Base-by-base conservation (phyloP, 768 basidiomycete genomes). In the Hypholoma sublateritium region DNA sequence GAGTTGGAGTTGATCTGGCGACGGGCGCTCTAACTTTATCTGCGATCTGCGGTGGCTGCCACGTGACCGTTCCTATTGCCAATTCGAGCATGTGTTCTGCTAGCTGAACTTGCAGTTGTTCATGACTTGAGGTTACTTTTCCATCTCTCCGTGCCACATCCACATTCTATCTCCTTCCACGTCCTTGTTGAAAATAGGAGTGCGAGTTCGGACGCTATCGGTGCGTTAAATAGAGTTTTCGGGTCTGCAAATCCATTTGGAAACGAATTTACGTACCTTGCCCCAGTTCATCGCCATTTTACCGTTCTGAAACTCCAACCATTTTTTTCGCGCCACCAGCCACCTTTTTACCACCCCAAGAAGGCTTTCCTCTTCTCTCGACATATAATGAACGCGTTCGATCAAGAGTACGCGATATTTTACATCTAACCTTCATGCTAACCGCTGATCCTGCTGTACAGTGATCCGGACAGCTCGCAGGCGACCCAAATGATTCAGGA, bases 401-500 rank as follows among this genome's bases (percentile, higher is more conserved):
- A 71, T 56, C 64, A 61, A 51, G 79, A 74, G 79, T 77, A 65
- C 60, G 74, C 69, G 60, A 48, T 60, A 21, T 67, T 48, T 34
- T 24, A 17, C 8, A 9, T 13, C 19, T 19, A 19, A 19, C 13
- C 28, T 19, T 14, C 43, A 19, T 34, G 44, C 28, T 28, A 6
- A 42, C 28, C 28, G 42, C 42, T 53, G n/a, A 49, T 34, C 35
- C 17, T 60, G 34, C 17, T 25, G 53, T 55, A 47, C 53, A 85
- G 81, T 65, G 78, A 78, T 63, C 55, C 68, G 22, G 72, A 67
- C 21, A 75, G 77, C 59, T 81, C 83, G n/a, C 85, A 86, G 59
- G 75, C 84, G 5, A 81, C 80, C 17, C 80, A 85, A 54, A 63
- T 86, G 39, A 66, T 87, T 49, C 69, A 77, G 50, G 73, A 80